Evolutionary conservation across 768 basidiomycete species (phyloP), one percentile per base, ranked within the genome.

Genomic region (Paxillus ammoniavirescens): DNA sequence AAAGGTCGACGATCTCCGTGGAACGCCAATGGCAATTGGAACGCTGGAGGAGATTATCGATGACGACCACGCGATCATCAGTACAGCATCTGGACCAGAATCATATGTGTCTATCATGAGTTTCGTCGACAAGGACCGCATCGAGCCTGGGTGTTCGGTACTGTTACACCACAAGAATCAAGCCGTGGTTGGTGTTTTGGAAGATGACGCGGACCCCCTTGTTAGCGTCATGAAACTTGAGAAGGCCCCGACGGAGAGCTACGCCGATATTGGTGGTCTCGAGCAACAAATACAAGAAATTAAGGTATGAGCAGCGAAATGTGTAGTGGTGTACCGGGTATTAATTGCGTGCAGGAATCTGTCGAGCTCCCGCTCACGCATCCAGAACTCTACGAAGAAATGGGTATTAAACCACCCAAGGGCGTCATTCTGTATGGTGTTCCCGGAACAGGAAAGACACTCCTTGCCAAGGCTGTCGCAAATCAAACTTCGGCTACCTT

Each of bases 371-470:
- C 97, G 0, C 77, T 99, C 21, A 98, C 96, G 8, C 97, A 98
- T 68, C 97, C 97, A 3, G 97, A 99, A 67, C 75, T 98, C 37
- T 99, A 98, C 73, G 96, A 98, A 73, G 96, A 98, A 77, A 98
- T 99, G 97, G 97, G 97, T 52, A 98, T 99, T 73, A 90, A 90
- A 64, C 97, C 96, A n/a, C 97, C 97, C 18, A 98, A 98, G 71
- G 97, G 97, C 75, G 96, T 99, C 67, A 98, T 99, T 60, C 82
- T 99, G 1, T 99, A 98, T 65, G 97, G 97, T 59, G 96, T 96
- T 3, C 97, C 97, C 0, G 97, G 97, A 51, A 98, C 96, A 12
- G 97, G 97, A 51, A 99, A 99, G 75, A 99, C 97, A 0, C 82
- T 99, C 0, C 82, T 99, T 2, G 97, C 97, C 15, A 98, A 97